These are phyloP conservation scores for Paspalum vaginatum DNA, from an alignment of 176 grass and related monocot species.

Conservation along the genomic window DNA sequence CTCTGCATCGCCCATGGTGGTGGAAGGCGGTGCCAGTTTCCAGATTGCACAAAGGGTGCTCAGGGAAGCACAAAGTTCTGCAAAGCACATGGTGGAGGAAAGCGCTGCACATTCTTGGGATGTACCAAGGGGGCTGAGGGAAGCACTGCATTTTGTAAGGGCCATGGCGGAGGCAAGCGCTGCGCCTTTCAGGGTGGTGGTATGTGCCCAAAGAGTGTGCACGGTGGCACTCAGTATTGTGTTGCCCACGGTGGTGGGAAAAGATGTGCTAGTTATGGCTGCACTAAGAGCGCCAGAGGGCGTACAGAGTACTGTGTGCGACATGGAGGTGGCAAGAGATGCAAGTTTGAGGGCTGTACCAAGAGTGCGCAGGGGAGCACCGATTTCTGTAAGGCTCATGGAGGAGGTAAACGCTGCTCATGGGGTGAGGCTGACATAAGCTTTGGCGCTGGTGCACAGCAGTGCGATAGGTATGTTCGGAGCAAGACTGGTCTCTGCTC, in stretches of 20 bases:
- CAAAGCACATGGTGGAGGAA: conserved; percentile 90
- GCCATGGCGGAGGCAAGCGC: conserved; percentile 92
- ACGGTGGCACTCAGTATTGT: conserved; percentile 83
- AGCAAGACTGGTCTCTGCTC: conserved; percentile 69
- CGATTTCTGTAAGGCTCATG: conserved; percentile 81
- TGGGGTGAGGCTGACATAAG: conserved; percentile 48
- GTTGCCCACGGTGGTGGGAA: conserved; percentile 90
- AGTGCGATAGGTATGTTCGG: conserved; percentile 72
- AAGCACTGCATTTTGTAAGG: conserved; percentile 84
- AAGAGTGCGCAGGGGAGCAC: conserved; percentile 91
- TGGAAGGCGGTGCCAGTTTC: conserved; percentile 80
- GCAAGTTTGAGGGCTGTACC: conserved; percentile 53
- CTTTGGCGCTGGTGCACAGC: conserved; percentile 33
- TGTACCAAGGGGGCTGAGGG: conserved; percentile 95
- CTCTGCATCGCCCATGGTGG: conserved; percentile 96
- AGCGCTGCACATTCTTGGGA: conserved; percentile 88
- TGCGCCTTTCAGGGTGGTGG: conserved; percentile 82
- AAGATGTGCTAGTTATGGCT: conserved; percentile 64
- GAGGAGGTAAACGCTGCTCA: conserved; percentile 72
- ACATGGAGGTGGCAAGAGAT: conserved; percentile 94
- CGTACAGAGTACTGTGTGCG: conserved; percentile 81
- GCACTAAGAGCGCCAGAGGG: conserved; percentile 92
- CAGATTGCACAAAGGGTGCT: conserved; percentile 78
- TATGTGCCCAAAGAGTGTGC: conserved; percentile 86
- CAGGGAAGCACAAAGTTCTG: conserved; percentile 95